Evolutionary conservation across 225 moss, liverwort and hornwort genomes (phyloP).

Genomic region (Polytrichum commune): DNA sequence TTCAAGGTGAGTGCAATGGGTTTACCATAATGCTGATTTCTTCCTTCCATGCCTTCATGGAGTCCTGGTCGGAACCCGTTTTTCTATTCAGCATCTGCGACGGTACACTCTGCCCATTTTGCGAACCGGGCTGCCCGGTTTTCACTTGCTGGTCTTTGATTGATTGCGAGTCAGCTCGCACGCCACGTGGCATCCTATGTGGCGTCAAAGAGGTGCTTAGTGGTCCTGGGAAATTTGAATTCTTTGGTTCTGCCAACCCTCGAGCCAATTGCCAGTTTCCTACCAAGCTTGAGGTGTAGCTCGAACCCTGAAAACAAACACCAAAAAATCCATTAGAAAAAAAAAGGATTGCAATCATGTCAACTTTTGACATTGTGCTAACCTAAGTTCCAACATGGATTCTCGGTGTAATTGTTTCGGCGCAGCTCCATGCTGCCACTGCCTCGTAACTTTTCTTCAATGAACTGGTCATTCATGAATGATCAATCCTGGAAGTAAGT

Average conservation of each 20-base stretch:
- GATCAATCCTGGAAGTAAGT: too few species aligned
- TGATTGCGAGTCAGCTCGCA: slow-evolving; percentile 41
- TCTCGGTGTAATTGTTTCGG: too few species aligned
- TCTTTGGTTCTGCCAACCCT: slow-evolving; percentile 1
- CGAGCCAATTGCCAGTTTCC: slow-evolving; percentile 29
- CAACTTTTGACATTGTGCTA: too few species aligned
- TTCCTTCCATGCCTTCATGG: slow-evolving; percentile 38
- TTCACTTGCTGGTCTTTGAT: slow-evolving; percentile 46
- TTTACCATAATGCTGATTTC: slow-evolving; percentile 41
- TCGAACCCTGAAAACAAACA: slow-evolving; percentile 18
- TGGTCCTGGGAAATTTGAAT: not conserved
- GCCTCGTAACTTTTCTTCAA: too few species aligned
- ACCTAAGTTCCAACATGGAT: too few species aligned
- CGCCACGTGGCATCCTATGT: slow-evolving; percentile 17
- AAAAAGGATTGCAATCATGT: too few species aligned
- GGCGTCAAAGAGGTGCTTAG: not conserved
- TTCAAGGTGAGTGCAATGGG: not conserved
- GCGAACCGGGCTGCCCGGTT: slow-evolving; percentile 38
- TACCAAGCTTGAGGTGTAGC: slow-evolving; percentile 10
- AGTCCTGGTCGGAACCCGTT: slow-evolving; percentile 14
- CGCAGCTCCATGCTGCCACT: too few species aligned
- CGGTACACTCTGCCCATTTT: slow-evolving; percentile 41
- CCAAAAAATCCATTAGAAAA: too few species aligned
- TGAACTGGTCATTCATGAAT: too few species aligned
- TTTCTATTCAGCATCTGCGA: slow-evolving; percentile 40